Evolutionary conservation across 1,139 yeast genomes (phyloP).

Genomic region (Debaryomyces sp.): DNA sequence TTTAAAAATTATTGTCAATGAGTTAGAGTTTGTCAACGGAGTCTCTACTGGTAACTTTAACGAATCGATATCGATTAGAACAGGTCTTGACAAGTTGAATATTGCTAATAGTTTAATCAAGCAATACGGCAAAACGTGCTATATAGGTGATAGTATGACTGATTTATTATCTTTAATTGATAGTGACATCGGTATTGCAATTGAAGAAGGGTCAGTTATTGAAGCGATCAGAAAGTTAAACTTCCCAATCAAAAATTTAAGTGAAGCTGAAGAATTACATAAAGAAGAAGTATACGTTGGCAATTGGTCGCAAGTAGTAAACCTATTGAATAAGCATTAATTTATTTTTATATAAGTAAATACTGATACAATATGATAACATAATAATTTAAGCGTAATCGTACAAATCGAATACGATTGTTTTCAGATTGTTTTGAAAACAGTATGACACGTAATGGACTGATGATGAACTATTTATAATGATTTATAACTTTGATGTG

Average conservation of each 20-base stretch:
- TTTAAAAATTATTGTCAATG: slow-evolving; percentile 48
- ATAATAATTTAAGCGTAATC: not conserved
- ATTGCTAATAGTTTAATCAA: slow-evolving; percentile 24
- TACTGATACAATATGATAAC: not conserved
- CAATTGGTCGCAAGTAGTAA: slow-evolving; percentile 14
- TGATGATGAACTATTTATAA: not conserved
- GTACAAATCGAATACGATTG: not conserved
- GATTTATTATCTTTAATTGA: slow-evolving; percentile 58
- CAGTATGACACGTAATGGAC: not conserved
- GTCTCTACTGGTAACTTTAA: slow-evolving; percentile 44
- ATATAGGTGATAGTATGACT: slow-evolving; percentile 69
- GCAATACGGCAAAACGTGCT: slow-evolving; percentile 29
- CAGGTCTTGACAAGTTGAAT: slow-evolving; percentile 58
- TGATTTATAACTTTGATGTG: not conserved
- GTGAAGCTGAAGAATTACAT: not conserved
- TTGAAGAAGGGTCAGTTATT: slow-evolving; percentile 33
- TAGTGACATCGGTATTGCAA: slow-evolving; percentile 53
- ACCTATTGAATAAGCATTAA: slow-evolving; percentile 2
- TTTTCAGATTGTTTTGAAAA: not conserved
- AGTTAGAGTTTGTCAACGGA: slow-evolving; percentile 44
- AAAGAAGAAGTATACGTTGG: slow-evolving; percentile 12
- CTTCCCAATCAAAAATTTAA: slow-evolving; percentile 2
- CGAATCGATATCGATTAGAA: slow-evolving; percentile 36
- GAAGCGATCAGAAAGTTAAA: slow-evolving; percentile 10
- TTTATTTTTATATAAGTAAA: not conserved